phyloP scores from a whole-genome alignment of 2,329 filamentous ascomycete genomes.

The Phialocephala sp. region DNA sequence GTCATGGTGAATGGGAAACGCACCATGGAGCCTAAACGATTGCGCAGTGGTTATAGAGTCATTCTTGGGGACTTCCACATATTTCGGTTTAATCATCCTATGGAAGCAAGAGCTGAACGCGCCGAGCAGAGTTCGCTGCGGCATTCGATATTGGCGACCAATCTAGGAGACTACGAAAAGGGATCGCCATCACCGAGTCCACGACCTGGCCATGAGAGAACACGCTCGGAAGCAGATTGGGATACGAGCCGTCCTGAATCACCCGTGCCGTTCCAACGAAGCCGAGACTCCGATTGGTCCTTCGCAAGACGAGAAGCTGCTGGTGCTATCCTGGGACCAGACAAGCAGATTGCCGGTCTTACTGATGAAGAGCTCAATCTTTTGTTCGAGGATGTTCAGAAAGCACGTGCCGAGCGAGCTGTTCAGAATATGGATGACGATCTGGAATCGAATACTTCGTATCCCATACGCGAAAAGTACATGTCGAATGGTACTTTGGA shows the following conservation, averaged over 20 bases:
- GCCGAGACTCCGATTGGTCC: constrained; percentile 91
- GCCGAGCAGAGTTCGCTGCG: constrained; percentile 87
- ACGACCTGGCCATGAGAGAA: constrained; percentile 75
- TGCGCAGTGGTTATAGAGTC: constrained; percentile 91
- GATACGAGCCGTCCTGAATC: constrained; percentile 79
- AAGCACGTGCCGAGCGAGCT: constrained; percentile 78
- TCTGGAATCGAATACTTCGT: constrained; percentile 86
- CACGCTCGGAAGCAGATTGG: constrained; percentile 76
- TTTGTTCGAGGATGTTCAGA: constrained; percentile 92
- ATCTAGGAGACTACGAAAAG: constrained; percentile 60
- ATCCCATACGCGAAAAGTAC: constrained; percentile 90
- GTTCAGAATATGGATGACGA: constrained; percentile 85
- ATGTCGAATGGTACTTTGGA: constrained; percentile 93
- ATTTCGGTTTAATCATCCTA: constrained; percentile 96
- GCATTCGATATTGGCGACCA: constrained; percentile 74
- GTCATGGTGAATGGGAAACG: constrained; percentile 98
- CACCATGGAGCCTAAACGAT: constrained; percentile 81
- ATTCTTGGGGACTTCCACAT: constrained; percentile 99
- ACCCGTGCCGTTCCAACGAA: constrained; percentile 71
- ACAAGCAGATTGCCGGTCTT: constrained; percentile 88
- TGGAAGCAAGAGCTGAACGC: constrained; percentile 91
- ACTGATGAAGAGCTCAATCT: constrained; percentile 94
- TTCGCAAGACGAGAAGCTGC: constrained; percentile 94
- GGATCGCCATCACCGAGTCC: constrained; percentile 66
- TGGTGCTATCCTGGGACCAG: constrained; percentile 83